These are phyloP conservation scores for Cordyceps tenuipes DNA, from an alignment of 2,329 filamentous ascomycete genomes.

Conservation along the genomic window DNA sequence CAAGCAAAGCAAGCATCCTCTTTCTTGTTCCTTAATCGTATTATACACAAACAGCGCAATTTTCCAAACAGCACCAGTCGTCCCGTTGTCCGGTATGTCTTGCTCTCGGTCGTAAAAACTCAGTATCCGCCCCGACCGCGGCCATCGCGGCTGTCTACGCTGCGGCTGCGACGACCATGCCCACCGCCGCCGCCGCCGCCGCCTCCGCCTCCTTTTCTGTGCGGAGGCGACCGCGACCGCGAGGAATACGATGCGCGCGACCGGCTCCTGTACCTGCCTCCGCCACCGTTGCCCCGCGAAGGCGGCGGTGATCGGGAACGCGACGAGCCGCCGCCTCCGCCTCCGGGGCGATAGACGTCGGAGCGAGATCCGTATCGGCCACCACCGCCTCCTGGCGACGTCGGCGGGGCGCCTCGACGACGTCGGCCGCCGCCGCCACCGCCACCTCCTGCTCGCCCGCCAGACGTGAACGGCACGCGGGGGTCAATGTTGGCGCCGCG, in stretches of 20 bases:
- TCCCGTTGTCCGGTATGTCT: neutral
- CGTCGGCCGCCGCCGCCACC: slow-evolving; percentile 29
- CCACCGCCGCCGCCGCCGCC: slow-evolving; percentile 18
- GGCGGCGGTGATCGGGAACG: slow-evolving; percentile 7
- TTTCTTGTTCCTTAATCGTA: neutral
- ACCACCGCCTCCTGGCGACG: slow-evolving; percentile 23
- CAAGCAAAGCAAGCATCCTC: neutral
- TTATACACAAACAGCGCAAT: neutral
- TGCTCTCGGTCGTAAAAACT: neutral
- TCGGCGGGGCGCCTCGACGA: slow-evolving; percentile 27
- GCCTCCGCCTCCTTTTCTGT: slow-evolving; percentile 20
- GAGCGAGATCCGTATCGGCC: slow-evolving; percentile 35
- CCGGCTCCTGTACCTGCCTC: slow-evolving; percentile 36
- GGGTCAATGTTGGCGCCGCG: slow-evolving; percentile 53
- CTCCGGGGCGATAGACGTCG: slow-evolving; percentile 51
- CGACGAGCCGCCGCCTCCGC: slow-evolving; percentile 34
- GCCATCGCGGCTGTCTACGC: slow-evolving; percentile 29
- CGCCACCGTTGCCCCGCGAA: slow-evolving; percentile 17
- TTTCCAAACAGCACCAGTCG: too few relatives aligned
- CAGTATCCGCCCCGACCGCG: slow-evolving; percentile 28
- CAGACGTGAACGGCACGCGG: slow-evolving; percentile 26
- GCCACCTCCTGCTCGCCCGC: slow-evolving; percentile 18
- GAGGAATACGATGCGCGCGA: slow-evolving; percentile 37
- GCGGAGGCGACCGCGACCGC: slow-evolving; percentile 39
- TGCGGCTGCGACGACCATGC: slow-evolving; percentile 38